Base-by-base conservation (phyloP, 1,139 yeast genomes). In the Hyphopichia khmerensis region DNA sequence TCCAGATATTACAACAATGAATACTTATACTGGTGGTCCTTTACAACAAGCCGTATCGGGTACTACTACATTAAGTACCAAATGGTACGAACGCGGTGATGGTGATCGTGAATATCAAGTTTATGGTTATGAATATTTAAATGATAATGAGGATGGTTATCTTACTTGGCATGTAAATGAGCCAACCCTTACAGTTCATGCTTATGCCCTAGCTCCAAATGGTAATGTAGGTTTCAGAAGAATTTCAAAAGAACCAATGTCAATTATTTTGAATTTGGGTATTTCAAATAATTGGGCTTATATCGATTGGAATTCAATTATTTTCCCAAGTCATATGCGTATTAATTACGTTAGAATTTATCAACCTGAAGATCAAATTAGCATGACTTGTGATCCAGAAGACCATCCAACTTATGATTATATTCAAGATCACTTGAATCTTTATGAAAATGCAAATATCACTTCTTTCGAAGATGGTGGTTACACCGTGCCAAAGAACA, bases 251-350 rank as follows among this genome's bases (percentile, higher is more conserved):
- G 66, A 62, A 40, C 66, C 66, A 8, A 57, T 62, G 64, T 50
- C 64, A 10, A 44, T 60, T 26, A 47, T 62, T 40, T 41, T 60
- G 49, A 62, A 60, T 43, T 51, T 62, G 45, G 66, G 66, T 45
- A 47, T 62, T 21, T 60, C 65, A 33, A 58, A 56, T 46, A 58
- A 52, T 38, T 62, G 66, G 65, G 64, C 65, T n/a, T 60, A 60
- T 39, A 60, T 62, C 24, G 60, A 60, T 43, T 62, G 65, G 65
- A 60, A 61, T 13, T 48, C 59, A 1, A 43, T 62, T 38, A 43
- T 43, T 19, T 62, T 62, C 49, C 66, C 66, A n/a, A 46, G 48
- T 26, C 46, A 46, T 26, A 49, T 60, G 56, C 51, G 54, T 18
- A 41, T 60, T 13, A 64, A 59, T 38, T 56, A 57, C 33, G 60